Conservation (phyloP, 306 rosid genomes). For the Cucumis melo region DNA sequence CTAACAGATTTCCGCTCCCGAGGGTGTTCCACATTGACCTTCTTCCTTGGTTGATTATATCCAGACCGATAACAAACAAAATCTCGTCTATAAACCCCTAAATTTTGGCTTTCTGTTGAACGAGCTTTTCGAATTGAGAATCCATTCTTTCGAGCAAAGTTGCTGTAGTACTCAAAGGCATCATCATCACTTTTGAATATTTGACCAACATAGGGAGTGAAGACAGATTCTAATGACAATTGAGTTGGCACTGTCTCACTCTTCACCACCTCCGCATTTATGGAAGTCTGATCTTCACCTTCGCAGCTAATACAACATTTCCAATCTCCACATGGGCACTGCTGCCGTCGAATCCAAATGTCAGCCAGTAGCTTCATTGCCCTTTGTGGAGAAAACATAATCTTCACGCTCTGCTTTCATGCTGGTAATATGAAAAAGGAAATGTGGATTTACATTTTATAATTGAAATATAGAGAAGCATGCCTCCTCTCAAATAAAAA, state of each 20-base stretch:
- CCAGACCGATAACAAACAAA: constrained; percentile 63
- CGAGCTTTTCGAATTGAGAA: constrained; percentile 60
- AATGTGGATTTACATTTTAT: background rate
- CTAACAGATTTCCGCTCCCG: constrained; percentile 58
- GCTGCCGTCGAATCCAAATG: constrained; percentile 49
- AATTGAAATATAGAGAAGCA: background rate
- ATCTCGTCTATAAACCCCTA: constrained; percentile 54
- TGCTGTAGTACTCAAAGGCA: constrained; percentile 52
- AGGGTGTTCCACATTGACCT: constrained; percentile 56
- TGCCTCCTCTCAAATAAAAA: background rate
- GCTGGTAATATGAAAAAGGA: background rate
- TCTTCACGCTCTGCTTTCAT: background rate
- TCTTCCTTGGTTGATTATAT: constrained; percentile 58
- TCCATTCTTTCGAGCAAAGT: constrained; percentile 53
- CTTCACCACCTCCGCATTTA: constrained; percentile 28
- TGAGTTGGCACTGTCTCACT: constrained; percentile 20
- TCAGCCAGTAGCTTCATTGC: constrained; percentile 34
- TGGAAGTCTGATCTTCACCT: constrained; percentile 32
- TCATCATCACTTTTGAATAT: constrained; percentile 48
- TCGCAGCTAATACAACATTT: constrained; percentile 47
- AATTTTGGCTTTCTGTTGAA: constrained; percentile 54
- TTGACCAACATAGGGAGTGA: constrained; percentile 64
- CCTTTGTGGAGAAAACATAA: constrained; percentile 6
- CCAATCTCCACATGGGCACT: constrained; percentile 70
- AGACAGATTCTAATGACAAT: constrained; percentile 31